Base-by-base conservation (phyloP, 345 rosid genomes). In the Corchorus capsularis region DNA sequence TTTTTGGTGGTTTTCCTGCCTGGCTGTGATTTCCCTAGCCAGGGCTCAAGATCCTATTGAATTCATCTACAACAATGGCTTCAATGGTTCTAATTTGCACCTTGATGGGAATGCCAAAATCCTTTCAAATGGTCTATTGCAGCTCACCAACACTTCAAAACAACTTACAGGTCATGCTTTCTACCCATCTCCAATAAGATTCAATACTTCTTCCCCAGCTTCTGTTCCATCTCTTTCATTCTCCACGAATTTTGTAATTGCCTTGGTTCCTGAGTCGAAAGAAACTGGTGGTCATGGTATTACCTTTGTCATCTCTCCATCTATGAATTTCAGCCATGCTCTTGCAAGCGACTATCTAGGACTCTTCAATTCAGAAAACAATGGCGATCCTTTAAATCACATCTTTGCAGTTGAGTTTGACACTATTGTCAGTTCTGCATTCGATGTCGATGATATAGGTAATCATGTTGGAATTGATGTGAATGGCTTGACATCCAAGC, bases 381-480 rank as follows among this genome's bases (percentile, higher is more conserved):
- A 82, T 13, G 91, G 93, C 6, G 72, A 71, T 20, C 0, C 81
- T 45, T 49, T 74, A 17, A 91, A 90, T 45, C 92, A 83, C 11
- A 78, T 93, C 55, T 62, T 91, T 6, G 89, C 90, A 0, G 82
- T 91, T 6, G 96, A 91, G 79, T 83, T 91, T 27, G 93, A 91
- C 65, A 90, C 94, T 0, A 76, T 87, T 13, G 9, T 13, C 0
- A 86, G 77, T 61, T 49, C 46, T 15, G 27, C 27, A 27, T 77
- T 85, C n/a, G 94, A 89, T 41, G 77, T 85, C 22, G 47, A 55
- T 2, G 87, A 84, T 75, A 79, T 69, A 12, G 4, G 85, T 60
- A 87, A 89, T 47, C 92, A 88, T 75, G 89, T 86, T 0, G 91
- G 92, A 7, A 82, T 92, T 35, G 89, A 92, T 64, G 77, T 90